Percentiles rank a stretch among this genome's conserved stretches.
These are phyloP conservation scores for Ophiobolus disseminans DNA, from an alignment of 2,329 filamentous ascomycete genomes.

Conservation along the genomic window DNA sequence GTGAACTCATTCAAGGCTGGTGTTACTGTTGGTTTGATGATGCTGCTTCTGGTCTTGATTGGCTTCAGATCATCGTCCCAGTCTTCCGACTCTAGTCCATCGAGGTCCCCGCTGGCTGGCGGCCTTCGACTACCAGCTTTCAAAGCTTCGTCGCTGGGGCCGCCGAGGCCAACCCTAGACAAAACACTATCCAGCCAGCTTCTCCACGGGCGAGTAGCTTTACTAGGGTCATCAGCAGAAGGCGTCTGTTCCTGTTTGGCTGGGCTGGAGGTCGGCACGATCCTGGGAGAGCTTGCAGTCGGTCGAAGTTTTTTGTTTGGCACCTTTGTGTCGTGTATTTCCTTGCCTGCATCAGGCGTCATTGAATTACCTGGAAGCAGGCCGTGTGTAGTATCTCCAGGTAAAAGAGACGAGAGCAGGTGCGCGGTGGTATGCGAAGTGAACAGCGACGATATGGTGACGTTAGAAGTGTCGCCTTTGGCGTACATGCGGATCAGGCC, in stretches of 20 bases:
- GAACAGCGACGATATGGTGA: conserved; percentile 93
- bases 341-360: neutral
- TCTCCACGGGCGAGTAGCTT: neutral
- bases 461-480: conserved; percentile 92
- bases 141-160: conserved; percentile 11
- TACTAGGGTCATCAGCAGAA: neutral
- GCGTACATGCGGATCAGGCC: conserved; percentile 97
- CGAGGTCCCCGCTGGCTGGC: conserved; percentile 74
- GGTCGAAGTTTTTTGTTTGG: no score
- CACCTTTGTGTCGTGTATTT: no score
- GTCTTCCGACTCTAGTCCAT: conserved; percentile 74
- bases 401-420: conserved; percentile 84
- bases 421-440: conserved; percentile 95
- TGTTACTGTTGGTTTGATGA: conserved; percentile 9
- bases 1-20: conserved; percentile 67
- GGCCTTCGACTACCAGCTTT: conserved; percentile 66
- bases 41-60: conserved; percentile 29
- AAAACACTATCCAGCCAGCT: conserved; percentile 58
- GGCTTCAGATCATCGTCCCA: conserved; percentile 61
- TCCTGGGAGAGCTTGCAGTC: no score
- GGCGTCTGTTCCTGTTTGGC: neutral
- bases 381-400: conserved; percentile 59
- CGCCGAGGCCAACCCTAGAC: conserved; percentile 51
- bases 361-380: conserved; percentile 57
- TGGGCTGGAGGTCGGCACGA: neutral